Percentiles rank a stretch among this genome's conserved stretches.
phyloP scores from a whole-genome alignment of 176 grass and related monocot genomes.

The Lolium rigidum region DNA sequence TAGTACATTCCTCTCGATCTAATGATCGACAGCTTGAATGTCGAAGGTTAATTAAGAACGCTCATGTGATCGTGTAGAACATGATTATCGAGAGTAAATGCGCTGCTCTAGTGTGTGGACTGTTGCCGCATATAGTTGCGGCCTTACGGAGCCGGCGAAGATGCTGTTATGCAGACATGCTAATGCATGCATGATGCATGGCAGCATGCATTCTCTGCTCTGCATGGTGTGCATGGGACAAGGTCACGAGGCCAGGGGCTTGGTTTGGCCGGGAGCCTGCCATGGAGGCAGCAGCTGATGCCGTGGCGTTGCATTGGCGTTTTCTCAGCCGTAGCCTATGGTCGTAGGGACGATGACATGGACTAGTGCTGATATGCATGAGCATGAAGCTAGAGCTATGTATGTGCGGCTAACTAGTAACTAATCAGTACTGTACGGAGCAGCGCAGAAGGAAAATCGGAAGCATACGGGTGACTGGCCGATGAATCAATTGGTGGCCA shows the following conservation, averaged over 20 bases:
- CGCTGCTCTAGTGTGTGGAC: too few species aligned
- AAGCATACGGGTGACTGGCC: not conserved
- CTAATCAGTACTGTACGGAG: not conserved
- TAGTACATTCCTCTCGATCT: too few species aligned
- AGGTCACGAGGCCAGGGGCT: not conserved
- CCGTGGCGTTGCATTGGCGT: not conserved
- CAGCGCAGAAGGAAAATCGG: not conserved
- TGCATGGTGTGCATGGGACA: not conserved
- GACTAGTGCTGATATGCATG: not conserved
- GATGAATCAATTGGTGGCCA: not conserved
- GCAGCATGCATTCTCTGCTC: too few species aligned
- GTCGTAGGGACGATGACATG: slow-evolving; percentile 2
- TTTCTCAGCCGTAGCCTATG: not conserved
- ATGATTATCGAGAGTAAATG: too few species aligned
- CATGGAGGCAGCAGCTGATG: not conserved
- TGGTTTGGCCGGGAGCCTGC: slow-evolving; percentile 35
- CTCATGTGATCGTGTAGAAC: too few species aligned
- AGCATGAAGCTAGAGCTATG: not conserved
- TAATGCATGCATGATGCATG: too few species aligned
- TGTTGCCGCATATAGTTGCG: too few species aligned
- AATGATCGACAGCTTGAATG: too few species aligned
- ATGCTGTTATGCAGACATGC: too few species aligned
- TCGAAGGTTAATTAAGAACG: too few species aligned
- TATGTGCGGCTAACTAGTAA: not conserved
- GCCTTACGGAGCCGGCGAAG: too few species aligned